phyloP scores from a whole-genome alignment of 1,139 yeast genomes.

The Suhomyces chickasaworum region DNA sequence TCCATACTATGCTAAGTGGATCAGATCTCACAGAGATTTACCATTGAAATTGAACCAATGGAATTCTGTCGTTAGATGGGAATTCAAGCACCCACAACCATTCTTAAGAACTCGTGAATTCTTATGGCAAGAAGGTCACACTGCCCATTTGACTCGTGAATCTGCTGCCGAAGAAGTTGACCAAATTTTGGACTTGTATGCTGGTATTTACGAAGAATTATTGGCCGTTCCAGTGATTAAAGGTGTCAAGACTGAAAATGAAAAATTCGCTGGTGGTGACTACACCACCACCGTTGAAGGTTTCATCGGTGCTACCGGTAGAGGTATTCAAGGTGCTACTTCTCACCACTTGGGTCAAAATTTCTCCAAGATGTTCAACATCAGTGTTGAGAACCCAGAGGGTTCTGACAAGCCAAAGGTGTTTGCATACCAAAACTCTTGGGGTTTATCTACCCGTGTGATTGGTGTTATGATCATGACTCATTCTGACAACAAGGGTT shows the following conservation, averaged over 20 bases:
- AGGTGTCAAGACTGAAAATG: conserved; percentile 95
- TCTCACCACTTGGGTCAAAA: conserved; percentile 98
- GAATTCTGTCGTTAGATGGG: conserved; percentile 99
- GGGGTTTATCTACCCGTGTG: conserved; percentile 98
- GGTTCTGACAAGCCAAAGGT: conserved; percentile 85
- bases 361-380: conserved; percentile 97
- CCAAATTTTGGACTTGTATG: conserved; percentile 84
- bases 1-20: conserved; percentile 99
- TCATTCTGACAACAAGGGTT: conserved; percentile 97
- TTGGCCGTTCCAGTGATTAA: conserved; percentile 97
- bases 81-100: conserved; percentile 99
- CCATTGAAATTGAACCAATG: conserved; percentile 97
- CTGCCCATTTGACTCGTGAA: conserved; percentile 83
- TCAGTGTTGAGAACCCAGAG: conserved; percentile 91
- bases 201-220: conserved; percentile 81
- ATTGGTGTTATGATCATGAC: conserved; percentile 99
- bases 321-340: conserved; percentile 99
- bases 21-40: conserved; percentile 95
- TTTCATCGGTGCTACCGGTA: conserved; percentile 95
- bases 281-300: conserved; percentile 97
- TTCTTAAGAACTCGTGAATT: conserved; percentile 98
- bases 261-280: conserved; percentile 97
- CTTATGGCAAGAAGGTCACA: conserved; percentile 99
- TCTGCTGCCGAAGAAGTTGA: conserved; percentile 83
- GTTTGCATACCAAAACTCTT: conserved; percentile 93